phyloP scores from a whole-genome alignment of 257 asterid genomes.

The Gynochthodes officinalis region DNA sequence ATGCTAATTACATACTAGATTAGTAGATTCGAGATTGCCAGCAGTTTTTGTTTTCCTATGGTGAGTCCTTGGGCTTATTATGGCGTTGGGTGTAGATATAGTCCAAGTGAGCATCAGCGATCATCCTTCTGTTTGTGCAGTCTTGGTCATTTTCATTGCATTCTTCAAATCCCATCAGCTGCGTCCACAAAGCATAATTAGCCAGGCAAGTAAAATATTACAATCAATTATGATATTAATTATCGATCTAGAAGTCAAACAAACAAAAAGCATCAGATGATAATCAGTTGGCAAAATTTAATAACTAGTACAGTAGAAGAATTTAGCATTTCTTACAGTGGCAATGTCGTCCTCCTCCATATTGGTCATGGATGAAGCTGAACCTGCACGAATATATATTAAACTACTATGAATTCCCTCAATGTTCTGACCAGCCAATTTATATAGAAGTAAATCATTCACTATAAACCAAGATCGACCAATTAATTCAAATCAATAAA shows the following conservation, averaged over 20 bases:
- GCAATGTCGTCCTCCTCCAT: conserved; percentile 31
- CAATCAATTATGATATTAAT: too few relatives aligned
- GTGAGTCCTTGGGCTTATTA: conserved; percentile 27
- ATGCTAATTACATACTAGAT: too few relatives aligned
- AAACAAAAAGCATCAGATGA: too few relatives aligned
- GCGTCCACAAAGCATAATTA: conserved; percentile 14
- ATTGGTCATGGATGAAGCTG: conserved; percentile 1
- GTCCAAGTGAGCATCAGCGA: conserved; percentile 66
- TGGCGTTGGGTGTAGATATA: conserved; percentile 60
- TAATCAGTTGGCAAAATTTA: background rate
- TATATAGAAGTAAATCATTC: too few relatives aligned
- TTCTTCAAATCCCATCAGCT: conserved; percentile 55
- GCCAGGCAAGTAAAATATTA: background rate
- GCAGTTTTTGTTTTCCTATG: background rate
- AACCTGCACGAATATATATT: conserved; percentile 9
- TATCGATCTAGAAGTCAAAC: too few relatives aligned
- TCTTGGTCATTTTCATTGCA: conserved; percentile 39
- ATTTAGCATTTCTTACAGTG: conserved; percentile 31
- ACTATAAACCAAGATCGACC: too few relatives aligned
- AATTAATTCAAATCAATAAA: too few relatives aligned
- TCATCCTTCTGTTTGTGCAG: conserved; percentile 55
- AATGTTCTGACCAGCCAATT: too few relatives aligned
- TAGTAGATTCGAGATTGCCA: background rate
- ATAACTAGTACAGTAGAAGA: too few relatives aligned
- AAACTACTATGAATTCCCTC: background rate